A percentile compares a stretch with the other conserved stretches of the same genome.
phyloP scores from a whole-genome alignment of 495 filamentous ascomycete species.

The Collariella sp. region DNA sequence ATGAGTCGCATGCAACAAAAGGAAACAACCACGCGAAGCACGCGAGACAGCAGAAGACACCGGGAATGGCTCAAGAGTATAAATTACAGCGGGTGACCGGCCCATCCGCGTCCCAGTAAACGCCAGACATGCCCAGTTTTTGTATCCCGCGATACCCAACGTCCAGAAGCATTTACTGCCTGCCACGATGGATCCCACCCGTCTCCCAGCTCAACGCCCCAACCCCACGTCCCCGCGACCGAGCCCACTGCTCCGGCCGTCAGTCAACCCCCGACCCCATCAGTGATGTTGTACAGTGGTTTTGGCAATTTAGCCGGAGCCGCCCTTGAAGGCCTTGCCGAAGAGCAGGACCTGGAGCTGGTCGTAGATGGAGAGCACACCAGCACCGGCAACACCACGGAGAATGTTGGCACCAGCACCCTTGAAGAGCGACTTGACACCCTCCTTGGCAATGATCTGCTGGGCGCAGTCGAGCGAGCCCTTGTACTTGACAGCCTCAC shows the following conservation, averaged over 20 bases:
- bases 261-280: constrained; percentile 26
- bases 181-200: constrained; percentile 18
- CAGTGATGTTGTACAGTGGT: constrained; percentile 28
- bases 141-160: constrained; percentile 22
- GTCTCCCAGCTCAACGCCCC: constrained; percentile 17
- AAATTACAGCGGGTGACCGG: constrained; percentile 50
- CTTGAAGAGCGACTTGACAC: constrained; percentile 98
- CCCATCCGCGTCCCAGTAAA: constrained; percentile 27
- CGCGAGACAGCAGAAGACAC: constrained; percentile 42
- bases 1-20: constrained; percentile 37
- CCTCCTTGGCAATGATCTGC: constrained; percentile 96
- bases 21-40: constrained; percentile 30
- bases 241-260: constrained; percentile 9
- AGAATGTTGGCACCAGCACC: constrained; percentile 99
- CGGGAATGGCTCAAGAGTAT: constrained; percentile 49
- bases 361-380: constrained; percentile 99
- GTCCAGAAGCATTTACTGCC: constrained; percentile 19
- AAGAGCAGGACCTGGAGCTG: constrained; percentile 97
- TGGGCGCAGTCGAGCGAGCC: constrained; percentile 85
- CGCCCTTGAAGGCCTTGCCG: constrained; percentile 98
- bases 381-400: constrained; percentile 99
- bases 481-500: constrained; percentile 98
- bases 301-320: constrained; percentile 58
- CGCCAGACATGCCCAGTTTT: constrained; percentile 27
- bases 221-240: constrained; percentile 16